Evolutionary conservation across 805 yeast genomes (phyloP).

Genomic region (Nematodospora valgi): DNA sequence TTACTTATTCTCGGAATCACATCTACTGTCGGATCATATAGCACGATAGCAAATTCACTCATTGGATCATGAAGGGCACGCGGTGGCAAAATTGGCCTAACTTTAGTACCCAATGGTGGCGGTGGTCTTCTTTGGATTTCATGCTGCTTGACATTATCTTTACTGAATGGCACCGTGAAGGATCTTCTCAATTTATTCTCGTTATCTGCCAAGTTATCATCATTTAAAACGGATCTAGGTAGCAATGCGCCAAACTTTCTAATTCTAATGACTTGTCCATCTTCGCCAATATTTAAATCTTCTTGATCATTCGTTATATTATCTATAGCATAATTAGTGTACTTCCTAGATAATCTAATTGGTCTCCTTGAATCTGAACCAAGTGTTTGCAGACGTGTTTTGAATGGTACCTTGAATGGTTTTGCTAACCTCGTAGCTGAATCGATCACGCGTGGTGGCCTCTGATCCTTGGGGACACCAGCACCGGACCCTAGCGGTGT

Average conservation of each 20-base stretch:
- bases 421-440: conserved; percentile 51
- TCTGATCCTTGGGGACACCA: conserved; percentile 53
- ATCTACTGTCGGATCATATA: conserved; percentile 94
- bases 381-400: conserved; percentile 13
- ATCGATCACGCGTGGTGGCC: conserved; percentile 53
- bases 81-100: conserved; percentile 70
- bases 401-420: conserved; percentile 70
- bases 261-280: conserved; percentile 25
- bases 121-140: conserved; percentile 48
- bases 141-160: conserved; percentile 28
- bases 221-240: conserved; percentile 47
- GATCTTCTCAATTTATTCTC: conserved; percentile 39
- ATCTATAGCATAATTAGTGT: conserved; percentile 28
- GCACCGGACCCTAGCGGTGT: conserved; percentile 66
- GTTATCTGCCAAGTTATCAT: conserved; percentile 26
- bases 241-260: conserved; percentile 55
- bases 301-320: conserved; percentile 11
- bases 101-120: conserved; percentile 81
- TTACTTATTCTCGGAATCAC: conserved; percentile 30
- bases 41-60: conserved; percentile 88
- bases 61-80: conserved; percentile 93
- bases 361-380: conserved; percentile 12
- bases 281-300: conserved; percentile 30
- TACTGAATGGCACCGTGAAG: conserved; percentile 62
- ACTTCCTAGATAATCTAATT: conserved; percentile 28